Base-by-base conservation (phyloP, 2,329 filamentous ascomycete species). In the Colletotrichum falcatum region DNA sequence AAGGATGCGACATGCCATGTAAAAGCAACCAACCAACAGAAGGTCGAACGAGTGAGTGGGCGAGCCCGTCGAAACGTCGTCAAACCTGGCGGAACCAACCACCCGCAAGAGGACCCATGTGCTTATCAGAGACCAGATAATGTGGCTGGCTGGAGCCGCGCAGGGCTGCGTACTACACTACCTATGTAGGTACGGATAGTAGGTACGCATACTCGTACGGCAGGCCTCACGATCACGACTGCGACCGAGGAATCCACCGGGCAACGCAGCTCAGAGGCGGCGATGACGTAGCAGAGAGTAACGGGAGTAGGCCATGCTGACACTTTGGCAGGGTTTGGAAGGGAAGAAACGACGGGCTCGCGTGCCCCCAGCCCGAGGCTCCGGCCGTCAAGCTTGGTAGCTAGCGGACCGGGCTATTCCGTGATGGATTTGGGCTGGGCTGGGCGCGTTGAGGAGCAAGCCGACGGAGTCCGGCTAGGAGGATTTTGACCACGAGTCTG, bases 341-440 rank as follows among this genome's bases (percentile, higher is more conserved):
- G 51, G 55, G 55, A 16, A 44, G 26, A 28, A 23, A 23, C 20
- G 18, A 18, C 49, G 28, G 30, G 16, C 14, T 37, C n/a, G 26
- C 53, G 26, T 48, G n/a, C 35, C 35, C 35, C 35, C 11, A 11
- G 9, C 35, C 9, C 51, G 30, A 28, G 18, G 11, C 5, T 26
- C 23, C 23, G 62, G 30, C 48, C 48, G 48, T 61, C 23, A 48
- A 66, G 56, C 48, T 30, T 55, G 53, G 35, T 48, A 48, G 65
- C 44, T 56, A 49, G 39, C 67, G 56, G 67, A 35, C 39, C 63
- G 63, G 67, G 49, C 48, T 66, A n/a, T 55, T 48, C 66, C 66
- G 62, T 58, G 56, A 59, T n/a, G 62, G 63, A 42, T 42, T 66
- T 33, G 49, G 60, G 56, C 53, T 18, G 56, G 63, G 62, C 60